Evolutionary conservation across 1,139 yeast species (phyloP).

Genomic region (Saccharomyces hybrid): DNA sequence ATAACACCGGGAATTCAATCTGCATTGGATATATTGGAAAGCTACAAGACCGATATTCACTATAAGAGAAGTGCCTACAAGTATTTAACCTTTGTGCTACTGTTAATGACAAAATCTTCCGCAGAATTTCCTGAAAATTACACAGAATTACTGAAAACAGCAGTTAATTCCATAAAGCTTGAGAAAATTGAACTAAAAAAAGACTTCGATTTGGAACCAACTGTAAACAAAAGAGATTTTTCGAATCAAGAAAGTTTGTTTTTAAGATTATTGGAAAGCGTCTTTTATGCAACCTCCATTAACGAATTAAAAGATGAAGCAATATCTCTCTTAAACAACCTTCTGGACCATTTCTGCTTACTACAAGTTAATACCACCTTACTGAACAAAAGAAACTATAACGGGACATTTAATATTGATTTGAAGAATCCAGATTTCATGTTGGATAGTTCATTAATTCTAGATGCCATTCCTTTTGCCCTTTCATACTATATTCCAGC

Average conservation of each 20-base stretch:
- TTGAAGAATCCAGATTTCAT: slow-evolving; percentile 73
- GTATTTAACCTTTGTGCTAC: slow-evolving; percentile 58
- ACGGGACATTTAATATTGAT: slow-evolving; percentile 63
- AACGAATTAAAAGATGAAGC: slow-evolving; percentile 73
- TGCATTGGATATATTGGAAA: slow-evolving; percentile 60
- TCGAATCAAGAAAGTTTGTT: slow-evolving; percentile 45
- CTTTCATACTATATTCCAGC: slow-evolving; percentile 67
- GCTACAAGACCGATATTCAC: slow-evolving; percentile 54
- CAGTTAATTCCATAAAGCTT: slow-evolving; percentile 43
- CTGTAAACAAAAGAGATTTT: slow-evolving; percentile 44
- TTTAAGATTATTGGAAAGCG: slow-evolving; percentile 53
- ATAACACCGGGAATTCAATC: slow-evolving; percentile 77
- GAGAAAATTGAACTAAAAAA: slow-evolving; percentile 38
- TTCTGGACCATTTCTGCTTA: slow-evolving; percentile 73
- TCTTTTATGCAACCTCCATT: slow-evolving; percentile 69
- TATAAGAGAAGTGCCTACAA: slow-evolving; percentile 72
- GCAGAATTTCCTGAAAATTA: slow-evolving; percentile 54
- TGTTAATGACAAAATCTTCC: slow-evolving; percentile 57
- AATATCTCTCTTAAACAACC: slow-evolving; percentile 47
- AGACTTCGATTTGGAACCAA: slow-evolving; percentile 34
- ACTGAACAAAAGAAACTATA: slow-evolving; percentile 59
- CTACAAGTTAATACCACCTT: slow-evolving; percentile 70
- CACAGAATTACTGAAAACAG: slow-evolving; percentile 40
- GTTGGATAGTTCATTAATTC: slow-evolving; percentile 61
- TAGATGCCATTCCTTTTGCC: slow-evolving; percentile 72